Conservation (phyloP, 192 early-diverging fungal genomes). For the Pilobolus umbonatus region DNA sequence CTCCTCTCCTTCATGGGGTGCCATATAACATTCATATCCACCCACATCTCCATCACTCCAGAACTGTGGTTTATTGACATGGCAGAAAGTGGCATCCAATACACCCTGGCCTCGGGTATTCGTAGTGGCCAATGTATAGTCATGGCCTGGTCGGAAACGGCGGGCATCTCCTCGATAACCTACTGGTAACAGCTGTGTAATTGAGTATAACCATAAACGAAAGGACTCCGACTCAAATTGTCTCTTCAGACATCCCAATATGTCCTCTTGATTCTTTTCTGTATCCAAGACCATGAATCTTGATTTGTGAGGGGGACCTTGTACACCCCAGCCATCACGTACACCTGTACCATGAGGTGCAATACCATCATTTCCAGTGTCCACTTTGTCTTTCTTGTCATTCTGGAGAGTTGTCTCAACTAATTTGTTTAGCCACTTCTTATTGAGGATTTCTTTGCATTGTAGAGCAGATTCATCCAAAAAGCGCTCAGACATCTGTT, state of each 20-base stretch:
- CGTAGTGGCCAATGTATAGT: slow-evolving; percentile 70
- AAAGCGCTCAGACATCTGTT: slow-evolving; percentile 54
- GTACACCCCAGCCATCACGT: slow-evolving; percentile 46
- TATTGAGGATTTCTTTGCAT: slow-evolving; percentile 52
- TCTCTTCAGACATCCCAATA: slow-evolving; percentile 9
- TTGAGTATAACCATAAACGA: slow-evolving; percentile 46
- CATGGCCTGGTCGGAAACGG: slow-evolving; percentile 72
- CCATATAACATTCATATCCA: slow-evolving; percentile 73
- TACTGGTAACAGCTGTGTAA: slow-evolving; percentile 42
- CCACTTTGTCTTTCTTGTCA: slow-evolving; percentile 45
- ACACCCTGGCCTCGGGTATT: slow-evolving; percentile 29
- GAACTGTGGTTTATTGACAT: slow-evolving; percentile 27
- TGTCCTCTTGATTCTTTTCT: slow-evolving; percentile 3
- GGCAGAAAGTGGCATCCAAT: slow-evolving; percentile 60
- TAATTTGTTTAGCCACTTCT: slow-evolving; percentile 35
- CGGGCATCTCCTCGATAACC: slow-evolving; percentile 48
- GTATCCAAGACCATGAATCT: slow-evolving; percentile 48
- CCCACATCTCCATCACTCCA: slow-evolving; percentile 60
- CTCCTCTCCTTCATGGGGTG: slow-evolving; percentile 51
- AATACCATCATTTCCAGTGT: slow-evolving; percentile 14
- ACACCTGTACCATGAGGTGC: slow-evolving; percentile 56
- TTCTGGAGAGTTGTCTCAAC: slow-evolving; percentile 11
- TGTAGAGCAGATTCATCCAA: slow-evolving; percentile 59
- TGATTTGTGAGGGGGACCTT: slow-evolving; percentile 56
- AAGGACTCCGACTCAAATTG: slow-evolving; percentile 53